phyloP scores from a whole-genome alignment of 2,329 filamentous ascomycete genomes.

The Trichophyton schoenleinii region DNA sequence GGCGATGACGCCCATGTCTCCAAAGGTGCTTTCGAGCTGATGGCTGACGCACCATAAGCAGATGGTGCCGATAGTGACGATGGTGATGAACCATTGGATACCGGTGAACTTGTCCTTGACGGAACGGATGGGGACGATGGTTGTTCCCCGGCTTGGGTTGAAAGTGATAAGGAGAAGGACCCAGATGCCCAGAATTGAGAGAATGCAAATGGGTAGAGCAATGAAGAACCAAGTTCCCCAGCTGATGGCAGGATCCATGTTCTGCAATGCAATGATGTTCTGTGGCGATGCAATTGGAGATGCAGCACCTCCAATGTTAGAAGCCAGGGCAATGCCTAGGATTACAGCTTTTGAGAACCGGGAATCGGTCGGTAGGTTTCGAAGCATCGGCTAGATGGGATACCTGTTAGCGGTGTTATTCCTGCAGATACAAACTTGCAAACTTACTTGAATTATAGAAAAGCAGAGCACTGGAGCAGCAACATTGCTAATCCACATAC shows the following conservation, averaged over 20 bases:
- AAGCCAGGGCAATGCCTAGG: conserved; percentile 84
- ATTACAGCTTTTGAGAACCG: conserved; percentile 92
- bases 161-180: conserved; percentile 72
- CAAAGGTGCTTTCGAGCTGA: conserved; percentile 74
- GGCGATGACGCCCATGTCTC: conserved; percentile 96
- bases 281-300: conserved; percentile 95
- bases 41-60: conserved; percentile 85
- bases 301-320: conserved; percentile 91
- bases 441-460: conserved; percentile 74
- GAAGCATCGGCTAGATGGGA: conserved; percentile 61
- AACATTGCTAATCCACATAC: conserved; percentile 98
- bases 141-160: conserved; percentile 69
- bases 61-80: conserved; percentile 75
- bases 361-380: conserved; percentile 80
- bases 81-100: conserved; percentile 82
- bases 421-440: neutral
- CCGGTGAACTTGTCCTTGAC: conserved; percentile 80
- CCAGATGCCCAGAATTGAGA: conserved; percentile 85
- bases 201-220: conserved; percentile 78
- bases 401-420: conserved; percentile 7
- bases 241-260: conserved; percentile 82
- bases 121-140: conserved; percentile 79
- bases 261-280: conserved; percentile 90
- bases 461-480: conserved; percentile 94
- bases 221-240: conserved; percentile 98